Percentiles rank a stretch among this genome's conserved stretches.
These are phyloP conservation scores for Melastoma candidum DNA, from an alignment of 441 rosid species.

Conservation along the genomic window DNA sequence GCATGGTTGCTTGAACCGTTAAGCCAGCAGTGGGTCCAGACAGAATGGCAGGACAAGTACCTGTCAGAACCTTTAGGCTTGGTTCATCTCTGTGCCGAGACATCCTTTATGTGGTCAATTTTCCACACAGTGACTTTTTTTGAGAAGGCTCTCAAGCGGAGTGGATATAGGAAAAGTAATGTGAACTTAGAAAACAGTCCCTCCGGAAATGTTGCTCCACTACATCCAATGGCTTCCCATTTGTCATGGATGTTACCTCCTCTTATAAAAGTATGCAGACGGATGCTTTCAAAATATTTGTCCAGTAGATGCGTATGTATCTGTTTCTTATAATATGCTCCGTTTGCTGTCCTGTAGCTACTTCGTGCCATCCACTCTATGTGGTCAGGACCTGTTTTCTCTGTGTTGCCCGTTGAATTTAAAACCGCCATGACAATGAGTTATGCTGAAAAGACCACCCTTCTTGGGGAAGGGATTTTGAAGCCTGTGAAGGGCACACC, in stretches of 20 bases:
- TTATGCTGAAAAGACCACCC: conserved; percentile 56
- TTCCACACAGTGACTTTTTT: conserved; percentile 91
- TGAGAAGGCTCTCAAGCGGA: conserved; percentile 95
- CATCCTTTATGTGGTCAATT: conserved; percentile 85
- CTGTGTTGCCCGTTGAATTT: conserved; percentile 59
- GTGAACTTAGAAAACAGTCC: conserved; percentile 29
- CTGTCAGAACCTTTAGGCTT: conserved; percentile 82
- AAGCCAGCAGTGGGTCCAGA: conserved; percentile 81
- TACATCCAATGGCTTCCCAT: conserved; percentile 92
- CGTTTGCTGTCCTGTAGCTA: conserved; percentile 40
- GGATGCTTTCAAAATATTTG: background rate
- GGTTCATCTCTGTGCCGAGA: conserved; percentile 69
- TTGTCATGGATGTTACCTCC: conserved; percentile 99
- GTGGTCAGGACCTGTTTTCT: conserved; percentile 73
- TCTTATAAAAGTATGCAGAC: conserved; percentile 57
- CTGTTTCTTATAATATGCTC: conserved; percentile 3
- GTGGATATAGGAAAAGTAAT: conserved; percentile 64
- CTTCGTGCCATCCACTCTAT: conserved; percentile 82
- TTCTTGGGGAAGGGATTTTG: conserved; percentile 72
- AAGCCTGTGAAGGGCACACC: conserved; percentile 54
- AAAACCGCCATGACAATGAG: conserved; percentile 80
- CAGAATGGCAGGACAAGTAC: conserved; percentile 86
- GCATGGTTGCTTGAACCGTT: conserved; percentile 94
- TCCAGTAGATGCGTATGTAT: background rate
- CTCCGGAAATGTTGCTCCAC: conserved; percentile 20